These are phyloP conservation scores for Hyaloscypha variabilis DNA, from an alignment of 495 filamentous ascomycete species.

Conservation along the genomic window DNA sequence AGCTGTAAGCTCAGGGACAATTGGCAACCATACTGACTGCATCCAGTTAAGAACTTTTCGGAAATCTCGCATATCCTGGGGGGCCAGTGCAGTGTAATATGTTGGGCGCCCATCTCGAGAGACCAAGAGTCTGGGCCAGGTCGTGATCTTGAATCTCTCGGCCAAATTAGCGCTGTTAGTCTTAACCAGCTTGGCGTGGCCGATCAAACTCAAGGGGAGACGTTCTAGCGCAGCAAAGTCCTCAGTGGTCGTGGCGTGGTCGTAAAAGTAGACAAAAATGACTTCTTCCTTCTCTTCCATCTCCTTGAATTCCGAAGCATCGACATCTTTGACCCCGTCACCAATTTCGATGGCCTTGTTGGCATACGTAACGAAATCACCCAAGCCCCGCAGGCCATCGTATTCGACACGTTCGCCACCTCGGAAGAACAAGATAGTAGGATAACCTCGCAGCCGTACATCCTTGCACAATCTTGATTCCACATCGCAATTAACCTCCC, in stretches of 20 bases:
- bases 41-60: slow-evolving; percentile 86
- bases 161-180: slow-evolving; percentile 73
- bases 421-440: slow-evolving; percentile 91
- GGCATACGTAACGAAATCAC: slow-evolving; percentile 84
- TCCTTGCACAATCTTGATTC: slow-evolving; percentile 89
- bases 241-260: slow-evolving; percentile 88
- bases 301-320: slow-evolving; percentile 73
- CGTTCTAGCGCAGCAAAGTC: slow-evolving; percentile 90
- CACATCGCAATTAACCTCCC: slow-evolving; percentile 92
- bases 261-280: slow-evolving; percentile 96
- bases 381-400: slow-evolving; percentile 87
- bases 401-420: slow-evolving; percentile 93
- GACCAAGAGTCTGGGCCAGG: slow-evolving; percentile 89
- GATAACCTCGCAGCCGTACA: slow-evolving; percentile 73
- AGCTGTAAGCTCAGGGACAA: slow-evolving; percentile 91
- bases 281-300: slow-evolving; percentile 94
- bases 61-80: slow-evolving; percentile 87
- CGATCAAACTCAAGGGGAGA: slow-evolving; percentile 81
- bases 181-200: slow-evolving; percentile 89
- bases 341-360: slow-evolving; percentile 82
- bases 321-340: slow-evolving; percentile 78
- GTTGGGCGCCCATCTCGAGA: slow-evolving; percentile 85
- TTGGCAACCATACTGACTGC: slow-evolving; percentile 95
- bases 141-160: slow-evolving; percentile 88
- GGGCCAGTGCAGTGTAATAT: slow-evolving; percentile 82